Percentiles rank a stretch among this genome's conserved stretches.
Evolutionary conservation across 148 eudicot genomes (phyloP).

Genomic region (Rhododendron molle): DNA sequence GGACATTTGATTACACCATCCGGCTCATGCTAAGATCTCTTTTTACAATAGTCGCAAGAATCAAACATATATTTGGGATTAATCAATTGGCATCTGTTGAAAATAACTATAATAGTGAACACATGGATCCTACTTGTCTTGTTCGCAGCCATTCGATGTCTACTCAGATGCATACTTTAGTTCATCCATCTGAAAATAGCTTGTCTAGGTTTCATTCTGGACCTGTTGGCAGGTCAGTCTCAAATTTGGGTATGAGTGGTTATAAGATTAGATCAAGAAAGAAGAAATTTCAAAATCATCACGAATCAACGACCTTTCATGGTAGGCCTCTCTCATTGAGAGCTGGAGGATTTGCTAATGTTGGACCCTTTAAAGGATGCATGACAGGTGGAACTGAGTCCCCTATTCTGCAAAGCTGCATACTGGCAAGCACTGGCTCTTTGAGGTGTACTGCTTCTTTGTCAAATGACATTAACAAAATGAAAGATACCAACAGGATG

Average conservation of each 20-base stretch:
- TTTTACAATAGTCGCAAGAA: conserved; percentile 58
- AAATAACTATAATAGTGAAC: conserved; percentile 23
- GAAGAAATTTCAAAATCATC: conserved; percentile 31
- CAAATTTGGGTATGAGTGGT: conserved; percentile 42
- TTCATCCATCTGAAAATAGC: conserved; percentile 52
- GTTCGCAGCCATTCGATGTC: conserved; percentile 54
- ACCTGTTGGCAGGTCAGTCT: conserved; percentile 56
- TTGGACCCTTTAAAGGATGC: conserved; percentile 74
- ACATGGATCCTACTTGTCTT: conserved; percentile 26
- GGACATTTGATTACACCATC: conserved; percentile 64
- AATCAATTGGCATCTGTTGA: conserved; percentile 30
- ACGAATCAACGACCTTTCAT: conserved; percentile 21
- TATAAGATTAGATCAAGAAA: conserved; percentile 37
- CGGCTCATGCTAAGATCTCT: conserved; percentile 59
- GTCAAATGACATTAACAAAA: conserved; percentile 14
- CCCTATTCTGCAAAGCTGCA: conserved; percentile 49
- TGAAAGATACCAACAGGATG: conserved; percentile 7
- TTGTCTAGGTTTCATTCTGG: conserved; percentile 43
- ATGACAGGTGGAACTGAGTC: conserved; percentile 54
- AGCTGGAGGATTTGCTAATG: conserved; percentile 38
- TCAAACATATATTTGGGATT: conserved; percentile 50
- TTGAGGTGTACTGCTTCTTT: conserved; percentile 24
- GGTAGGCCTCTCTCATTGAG: conserved; percentile 31
- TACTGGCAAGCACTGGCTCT: conserved; percentile 29
- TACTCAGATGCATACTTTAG: conserved; percentile 44